A percentile compares a stretch with the other conserved stretches of the same genome.
phyloP scores from a whole-genome alignment of 2,329 filamentous ascomycete species.

The Aspergillus hiratsukae region DNA sequence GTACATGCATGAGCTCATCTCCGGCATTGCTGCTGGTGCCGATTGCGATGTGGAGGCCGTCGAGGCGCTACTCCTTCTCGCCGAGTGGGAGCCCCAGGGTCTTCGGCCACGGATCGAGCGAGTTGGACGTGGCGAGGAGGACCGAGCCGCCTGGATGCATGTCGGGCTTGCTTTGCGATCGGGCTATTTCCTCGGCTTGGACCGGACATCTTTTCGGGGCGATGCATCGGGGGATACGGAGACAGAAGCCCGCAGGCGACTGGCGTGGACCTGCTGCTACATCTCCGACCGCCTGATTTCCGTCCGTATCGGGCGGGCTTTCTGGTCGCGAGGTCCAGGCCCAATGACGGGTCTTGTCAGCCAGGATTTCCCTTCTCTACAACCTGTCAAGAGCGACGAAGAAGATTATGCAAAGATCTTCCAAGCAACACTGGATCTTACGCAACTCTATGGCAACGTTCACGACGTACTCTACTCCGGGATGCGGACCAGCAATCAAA shows the following conservation, averaged over 20 bases:
- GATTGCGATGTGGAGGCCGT: conserved; percentile 67
- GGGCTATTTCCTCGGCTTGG: conserved; percentile 65
- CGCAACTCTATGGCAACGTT: conserved; percentile 68
- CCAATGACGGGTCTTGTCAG: conserved; percentile 61
- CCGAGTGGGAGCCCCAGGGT: conserved; percentile 69
- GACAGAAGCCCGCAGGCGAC: conserved; percentile 57
- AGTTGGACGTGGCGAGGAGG: conserved; percentile 68
- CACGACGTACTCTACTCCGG: conserved; percentile 71
- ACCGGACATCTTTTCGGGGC: conserved; percentile 62
- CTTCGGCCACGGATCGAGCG: conserved; percentile 56
- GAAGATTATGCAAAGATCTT: conserved; percentile 67
- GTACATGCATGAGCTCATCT: conserved; percentile 66
- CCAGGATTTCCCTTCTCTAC: conserved; percentile 64
- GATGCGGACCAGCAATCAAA: conserved; percentile 63
- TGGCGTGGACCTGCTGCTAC: conserved; percentile 67
- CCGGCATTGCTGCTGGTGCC: conserved; percentile 61
- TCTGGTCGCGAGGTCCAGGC: conserved; percentile 68
- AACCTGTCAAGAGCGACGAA: conserved; percentile 54
- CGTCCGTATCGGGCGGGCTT: conserved; percentile 66
- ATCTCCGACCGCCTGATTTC: conserved; percentile 65
- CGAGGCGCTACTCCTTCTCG: conserved; percentile 64
- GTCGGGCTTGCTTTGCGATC: conserved; percentile 66
- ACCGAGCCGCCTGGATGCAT: conserved; percentile 73
- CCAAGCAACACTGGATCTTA: conserved; percentile 66
- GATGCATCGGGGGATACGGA: conserved; percentile 57